These are phyloP conservation scores for Pleurotus citrinopileatus DNA, from an alignment of 768 basidiomycete species.

Conservation along the genomic window DNA sequence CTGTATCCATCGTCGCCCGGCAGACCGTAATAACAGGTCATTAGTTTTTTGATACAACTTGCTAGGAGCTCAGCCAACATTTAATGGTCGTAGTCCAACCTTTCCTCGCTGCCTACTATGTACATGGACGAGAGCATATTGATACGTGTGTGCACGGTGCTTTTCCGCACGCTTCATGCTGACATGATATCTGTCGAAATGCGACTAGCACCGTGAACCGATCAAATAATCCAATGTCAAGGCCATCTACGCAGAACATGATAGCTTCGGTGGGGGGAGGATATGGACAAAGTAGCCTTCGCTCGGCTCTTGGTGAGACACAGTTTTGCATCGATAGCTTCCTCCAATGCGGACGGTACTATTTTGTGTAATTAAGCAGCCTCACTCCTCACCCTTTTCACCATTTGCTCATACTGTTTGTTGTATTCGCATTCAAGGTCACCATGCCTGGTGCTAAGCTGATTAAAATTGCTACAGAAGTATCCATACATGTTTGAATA, in stretches of 20 bases:
- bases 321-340: constrained; percentile 34
- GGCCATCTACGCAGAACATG: constrained; percentile 30
- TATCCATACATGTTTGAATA: constrained; percentile 41
- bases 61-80: too few species aligned
- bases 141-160: constrained; percentile 22
- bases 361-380: constrained; percentile 48
- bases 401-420: not conserved
- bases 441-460: constrained; percentile 51
- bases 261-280: constrained; percentile 55
- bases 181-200: constrained; percentile 18
- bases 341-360: constrained; percentile 34
- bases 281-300: constrained; percentile 41
- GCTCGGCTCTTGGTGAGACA: constrained; percentile 33
- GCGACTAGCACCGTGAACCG: constrained; percentile 28
- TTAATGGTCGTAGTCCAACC: too few species aligned
- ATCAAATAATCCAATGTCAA: constrained; percentile 29
- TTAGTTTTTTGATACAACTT: too few species aligned
- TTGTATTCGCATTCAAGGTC: constrained; percentile 36
- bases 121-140: constrained; percentile 43
- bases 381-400: constrained; percentile 40
- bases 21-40: too few species aligned
- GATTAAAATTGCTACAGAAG: constrained; percentile 45
- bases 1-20: too few species aligned
- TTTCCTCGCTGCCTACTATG: too few species aligned
- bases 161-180: not conserved